These are phyloP conservation scores for Nothophytophthora sp. DNA, from an alignment of 352 stramenopile species.

Conservation along the genomic window DNA sequence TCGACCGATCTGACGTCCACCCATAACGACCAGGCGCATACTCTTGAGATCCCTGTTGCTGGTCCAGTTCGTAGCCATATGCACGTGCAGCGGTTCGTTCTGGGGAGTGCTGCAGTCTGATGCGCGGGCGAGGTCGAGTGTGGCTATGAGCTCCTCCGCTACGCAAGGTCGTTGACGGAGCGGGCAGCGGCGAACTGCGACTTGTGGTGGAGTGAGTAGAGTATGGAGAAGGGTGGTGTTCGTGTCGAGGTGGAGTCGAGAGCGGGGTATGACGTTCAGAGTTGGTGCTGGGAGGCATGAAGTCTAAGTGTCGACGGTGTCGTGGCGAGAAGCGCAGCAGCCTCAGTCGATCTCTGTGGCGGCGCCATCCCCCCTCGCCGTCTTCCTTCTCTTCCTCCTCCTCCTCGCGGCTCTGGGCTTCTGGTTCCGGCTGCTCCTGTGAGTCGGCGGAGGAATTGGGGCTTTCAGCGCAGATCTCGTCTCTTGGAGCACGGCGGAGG, in stretches of 20 bases:
- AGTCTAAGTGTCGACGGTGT: slow-evolving; percentile 41
- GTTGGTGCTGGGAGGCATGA: slow-evolving; percentile 19
- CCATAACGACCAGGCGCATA: slow-evolving; percentile 22
- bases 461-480: slow-evolving; percentile 64
- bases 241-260: slow-evolving; percentile 6
- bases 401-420: slow-evolving; percentile 9
- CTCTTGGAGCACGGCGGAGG: slow-evolving; percentile 9
- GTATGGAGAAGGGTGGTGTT: slow-evolving; percentile 4
- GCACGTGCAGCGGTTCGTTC: slow-evolving; percentile 24
- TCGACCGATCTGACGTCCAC: slow-evolving; percentile 20
- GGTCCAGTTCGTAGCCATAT: slow-evolving; percentile 33
- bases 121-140: slow-evolving; percentile 16
- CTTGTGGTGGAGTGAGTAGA: slow-evolving; percentile 12
- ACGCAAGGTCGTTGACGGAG: slow-evolving; percentile 13
- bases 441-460: slow-evolving; percentile 34
- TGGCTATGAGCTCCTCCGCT: slow-evolving; percentile 11
- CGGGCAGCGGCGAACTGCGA: slow-evolving; percentile 16
- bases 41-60: slow-evolving; percentile 25
- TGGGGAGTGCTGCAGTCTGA: slow-evolving; percentile 19
- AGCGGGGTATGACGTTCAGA: slow-evolving; percentile 12
- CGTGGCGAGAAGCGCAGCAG: slow-evolving; percentile 11
- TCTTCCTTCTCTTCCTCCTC: slow-evolving; percentile 28
- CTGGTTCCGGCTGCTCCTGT: slow-evolving; percentile 4
- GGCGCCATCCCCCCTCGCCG: slow-evolving; percentile 4
- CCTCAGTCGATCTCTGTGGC: slow-evolving; percentile 1